Evolutionary conservation across 179 eudicot genomes (phyloP).

Genomic region (Drosera spatulata): DNA sequence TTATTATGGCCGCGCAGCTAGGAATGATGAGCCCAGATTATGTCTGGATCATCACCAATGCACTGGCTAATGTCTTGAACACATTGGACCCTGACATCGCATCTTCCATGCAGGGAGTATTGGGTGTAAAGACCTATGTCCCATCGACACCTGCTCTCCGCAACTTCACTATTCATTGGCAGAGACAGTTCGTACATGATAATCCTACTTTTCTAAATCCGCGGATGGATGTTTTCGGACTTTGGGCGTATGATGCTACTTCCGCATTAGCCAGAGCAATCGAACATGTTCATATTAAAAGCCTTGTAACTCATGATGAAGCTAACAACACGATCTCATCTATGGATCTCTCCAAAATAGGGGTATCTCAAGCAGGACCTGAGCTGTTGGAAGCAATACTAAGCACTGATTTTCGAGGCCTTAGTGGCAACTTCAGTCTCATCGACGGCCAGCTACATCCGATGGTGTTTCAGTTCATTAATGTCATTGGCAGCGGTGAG

Average conservation of each 20-base stretch:
- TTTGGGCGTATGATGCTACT: constrained; percentile 24
- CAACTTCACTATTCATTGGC: constrained; percentile 13
- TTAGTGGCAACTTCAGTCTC: constrained; percentile 32
- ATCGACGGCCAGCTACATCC: constrained; percentile 22
- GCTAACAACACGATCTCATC: not conserved
- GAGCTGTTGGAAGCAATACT: constrained; percentile 17
- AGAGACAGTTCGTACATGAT: constrained; percentile 2
- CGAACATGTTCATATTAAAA: constrained; percentile 8
- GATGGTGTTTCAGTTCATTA: constrained; percentile 23
- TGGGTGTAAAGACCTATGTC: constrained; percentile 30
- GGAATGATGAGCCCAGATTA: constrained; percentile 35
- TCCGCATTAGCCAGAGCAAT: constrained; percentile 22
- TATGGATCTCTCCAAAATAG: constrained; percentile 23
- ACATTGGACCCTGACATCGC: constrained; percentile 7
- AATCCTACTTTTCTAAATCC: constrained; percentile 1
- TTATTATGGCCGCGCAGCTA: constrained; percentile 15
- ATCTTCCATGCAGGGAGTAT: constrained; percentile 44
- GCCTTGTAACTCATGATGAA: not conserved
- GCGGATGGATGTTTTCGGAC: constrained; percentile 7
- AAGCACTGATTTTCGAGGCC: constrained; percentile 19
- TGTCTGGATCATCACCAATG: constrained; percentile 36
- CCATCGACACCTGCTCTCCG: constrained; percentile 16
- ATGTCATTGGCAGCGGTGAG: constrained; percentile 26
- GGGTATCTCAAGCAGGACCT: constrained; percentile 26
- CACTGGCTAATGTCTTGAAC: constrained; percentile 10